Percentiles rank a stretch among this genome's conserved stretches.
These are phyloP conservation scores for Anisodus acutangulus DNA, from an alignment of 257 asterid species.

Conservation along the genomic window DNA sequence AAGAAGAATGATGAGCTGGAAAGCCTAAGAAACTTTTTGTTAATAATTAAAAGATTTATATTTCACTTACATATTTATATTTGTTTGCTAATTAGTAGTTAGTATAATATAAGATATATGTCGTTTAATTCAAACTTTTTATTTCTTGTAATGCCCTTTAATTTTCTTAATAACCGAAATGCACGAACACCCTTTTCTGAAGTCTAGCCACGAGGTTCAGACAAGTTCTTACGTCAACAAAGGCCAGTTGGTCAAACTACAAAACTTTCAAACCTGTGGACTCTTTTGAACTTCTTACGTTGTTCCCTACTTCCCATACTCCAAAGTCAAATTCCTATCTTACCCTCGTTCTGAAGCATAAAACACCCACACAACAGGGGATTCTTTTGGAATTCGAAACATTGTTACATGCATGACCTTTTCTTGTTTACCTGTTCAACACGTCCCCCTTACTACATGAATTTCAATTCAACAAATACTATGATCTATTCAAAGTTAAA, in stretches of 20 bases:
- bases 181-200: too few species aligned
- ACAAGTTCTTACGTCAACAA: neutral
- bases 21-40: neutral
- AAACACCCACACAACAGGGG: neutral
- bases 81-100: too few species aligned
- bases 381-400: neutral
- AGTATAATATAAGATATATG: too few species aligned
- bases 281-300: neutral
- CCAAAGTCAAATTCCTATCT: neutral
- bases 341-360: neutral
- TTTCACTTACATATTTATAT: too few species aligned
- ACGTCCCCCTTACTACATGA: neutral
- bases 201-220: too few species aligned
- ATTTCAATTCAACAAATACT: conserved; percentile 8
- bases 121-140: too few species aligned
- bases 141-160: too few species aligned
- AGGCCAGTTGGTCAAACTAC: neutral
- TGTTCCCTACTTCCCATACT: neutral
- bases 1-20: neutral
- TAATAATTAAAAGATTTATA: too few species aligned
- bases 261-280: conserved; percentile 13
- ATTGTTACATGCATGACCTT: neutral
- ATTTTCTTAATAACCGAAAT: too few species aligned
- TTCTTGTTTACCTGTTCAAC: conserved; percentile 18
- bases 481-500: neutral